Evolutionary conservation across 139 green algal genomes (phyloP).

Genomic region (Chlamydomonas sphaeroides): DNA sequence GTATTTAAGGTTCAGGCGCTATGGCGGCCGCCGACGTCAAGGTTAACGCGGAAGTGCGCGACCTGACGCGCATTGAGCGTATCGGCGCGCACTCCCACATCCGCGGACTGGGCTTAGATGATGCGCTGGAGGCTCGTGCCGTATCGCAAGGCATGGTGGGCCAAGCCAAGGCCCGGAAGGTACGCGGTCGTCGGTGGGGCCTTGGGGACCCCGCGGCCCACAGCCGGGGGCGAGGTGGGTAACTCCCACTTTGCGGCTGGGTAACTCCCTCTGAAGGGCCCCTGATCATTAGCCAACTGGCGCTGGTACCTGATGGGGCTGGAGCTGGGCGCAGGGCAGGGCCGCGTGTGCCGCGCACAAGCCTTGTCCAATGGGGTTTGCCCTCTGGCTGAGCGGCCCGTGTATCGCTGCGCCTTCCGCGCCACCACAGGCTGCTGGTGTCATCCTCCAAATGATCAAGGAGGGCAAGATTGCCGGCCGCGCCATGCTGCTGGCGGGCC

Average conservation of each 20-base stretch:
- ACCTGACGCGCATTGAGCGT: slow-evolving; percentile 96
- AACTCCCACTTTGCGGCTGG: not conserved
- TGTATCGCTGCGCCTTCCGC: too few relatives aligned
- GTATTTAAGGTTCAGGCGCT: too few relatives aligned
- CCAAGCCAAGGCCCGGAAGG: slow-evolving; percentile 89
- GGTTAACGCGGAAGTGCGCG: slow-evolving; percentile 83
- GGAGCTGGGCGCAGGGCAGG: too few relatives aligned
- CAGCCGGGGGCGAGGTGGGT: too few relatives aligned
- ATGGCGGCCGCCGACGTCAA: slow-evolving; percentile 61
- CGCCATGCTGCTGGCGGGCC: slow-evolving; percentile 93
- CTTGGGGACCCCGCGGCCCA: too few relatives aligned
- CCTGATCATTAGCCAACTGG: too few relatives aligned
- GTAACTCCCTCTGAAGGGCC: too few relatives aligned
- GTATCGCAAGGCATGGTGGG: slow-evolving; percentile 98
- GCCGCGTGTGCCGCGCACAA: too few relatives aligned
- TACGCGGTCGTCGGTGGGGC: slow-evolving; percentile 54
- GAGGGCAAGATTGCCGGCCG: slow-evolving; percentile 96
- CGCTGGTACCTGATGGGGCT: too few relatives aligned
- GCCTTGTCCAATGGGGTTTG: too few relatives aligned
- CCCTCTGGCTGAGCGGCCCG: too few relatives aligned
- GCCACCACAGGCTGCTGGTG: slow-evolving; percentile 88
- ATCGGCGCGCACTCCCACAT: slow-evolving; percentile 99
- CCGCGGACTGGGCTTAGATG: slow-evolving; percentile 95
- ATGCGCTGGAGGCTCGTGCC: slow-evolving; percentile 89
- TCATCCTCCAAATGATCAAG: slow-evolving; percentile 97